phyloP scores from a whole-genome alignment of 2,329 filamentous ascomycete genomes.

The Pyricularia sp. region DNA sequence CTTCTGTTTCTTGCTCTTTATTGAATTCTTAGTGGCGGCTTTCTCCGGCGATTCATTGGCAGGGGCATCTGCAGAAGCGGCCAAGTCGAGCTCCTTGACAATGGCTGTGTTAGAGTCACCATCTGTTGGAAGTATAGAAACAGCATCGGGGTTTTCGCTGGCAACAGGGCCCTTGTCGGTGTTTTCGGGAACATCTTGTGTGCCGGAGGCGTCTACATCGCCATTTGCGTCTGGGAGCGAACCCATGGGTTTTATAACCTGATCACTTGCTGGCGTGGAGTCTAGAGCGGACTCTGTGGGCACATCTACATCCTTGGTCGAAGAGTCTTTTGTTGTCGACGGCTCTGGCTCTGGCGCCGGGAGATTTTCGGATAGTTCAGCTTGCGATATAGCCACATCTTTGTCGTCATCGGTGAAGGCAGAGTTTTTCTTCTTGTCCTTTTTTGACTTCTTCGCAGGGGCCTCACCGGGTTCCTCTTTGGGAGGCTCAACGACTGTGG shows the following conservation, averaged over 20 bases:
- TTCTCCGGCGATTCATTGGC: background rate
- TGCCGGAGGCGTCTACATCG: background rate
- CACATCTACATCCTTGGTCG: background rate
- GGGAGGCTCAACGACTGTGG: background rate
- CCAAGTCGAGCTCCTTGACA: background rate
- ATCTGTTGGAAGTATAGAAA: background rate
- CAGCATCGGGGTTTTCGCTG: background rate
- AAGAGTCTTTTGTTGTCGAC: background rate
- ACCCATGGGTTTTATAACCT: background rate
- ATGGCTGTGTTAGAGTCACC: background rate
- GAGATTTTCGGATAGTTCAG: background rate
- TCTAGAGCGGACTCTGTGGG: background rate
- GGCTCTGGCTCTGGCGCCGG: background rate
- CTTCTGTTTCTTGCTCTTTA: constrained; percentile 22
- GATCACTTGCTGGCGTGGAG: background rate
- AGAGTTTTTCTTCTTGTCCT: constrained; percentile 16
- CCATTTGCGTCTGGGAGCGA: background rate
- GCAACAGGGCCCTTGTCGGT: background rate
- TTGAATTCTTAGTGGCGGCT: constrained; percentile 11
- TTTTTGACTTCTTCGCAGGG: constrained; percentile 23
- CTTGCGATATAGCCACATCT: background rate
- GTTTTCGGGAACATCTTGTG: background rate
- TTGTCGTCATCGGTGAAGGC: background rate
- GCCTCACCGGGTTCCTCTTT: constrained; percentile 12
- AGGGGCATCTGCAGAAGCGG: background rate